These are phyloP conservation scores for Metarhizium brunneum DNA, from an alignment of 2,329 filamentous ascomycete genomes.

Conservation along the genomic window DNA sequence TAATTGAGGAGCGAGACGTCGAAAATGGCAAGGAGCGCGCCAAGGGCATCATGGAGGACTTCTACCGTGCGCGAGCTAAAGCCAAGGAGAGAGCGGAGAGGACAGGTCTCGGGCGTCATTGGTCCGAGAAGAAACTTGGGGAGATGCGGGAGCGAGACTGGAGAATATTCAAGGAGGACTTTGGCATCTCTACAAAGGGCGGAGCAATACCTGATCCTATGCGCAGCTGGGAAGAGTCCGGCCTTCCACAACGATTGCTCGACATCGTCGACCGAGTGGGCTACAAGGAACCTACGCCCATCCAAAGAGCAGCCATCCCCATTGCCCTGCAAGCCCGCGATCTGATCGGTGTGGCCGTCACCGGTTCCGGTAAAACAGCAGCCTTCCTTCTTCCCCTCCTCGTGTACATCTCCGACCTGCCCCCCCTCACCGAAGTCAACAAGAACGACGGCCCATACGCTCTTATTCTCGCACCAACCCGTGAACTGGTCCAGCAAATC, in stretches of 20 bases:
- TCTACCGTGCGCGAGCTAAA: slow-evolving; percentile 51
- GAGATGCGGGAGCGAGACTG: slow-evolving; percentile 98
- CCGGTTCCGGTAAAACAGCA: slow-evolving; percentile 96
- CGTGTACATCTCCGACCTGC: slow-evolving; percentile 88
- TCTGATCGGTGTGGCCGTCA: slow-evolving; percentile 96
- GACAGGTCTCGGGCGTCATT: slow-evolving; percentile 80
- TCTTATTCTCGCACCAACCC: slow-evolving; percentile 92
- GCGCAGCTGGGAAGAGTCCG: slow-evolving; percentile 85
- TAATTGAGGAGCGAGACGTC: slow-evolving; percentile 64
- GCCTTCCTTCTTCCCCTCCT: slow-evolving; percentile 87
- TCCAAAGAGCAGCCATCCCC: slow-evolving; percentile 90
- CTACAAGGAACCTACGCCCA: slow-evolving; percentile 83
- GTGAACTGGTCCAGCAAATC: slow-evolving; percentile 96
- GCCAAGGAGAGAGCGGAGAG: slow-evolving; percentile 64
- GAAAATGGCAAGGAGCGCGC: slow-evolving; percentile 72
- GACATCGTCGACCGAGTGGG: slow-evolving; percentile 77
- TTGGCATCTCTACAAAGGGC: slow-evolving; percentile 91
- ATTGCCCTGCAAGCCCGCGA: slow-evolving; percentile 89
- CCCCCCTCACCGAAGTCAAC: slow-evolving; percentile 71
- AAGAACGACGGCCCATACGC: slow-evolving; percentile 95
- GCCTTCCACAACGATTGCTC: slow-evolving; percentile 65
- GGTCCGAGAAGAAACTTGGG: slow-evolving; percentile 84
- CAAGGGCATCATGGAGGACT: slow-evolving; percentile 71
- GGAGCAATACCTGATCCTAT: slow-evolving; percentile 90
- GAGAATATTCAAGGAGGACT: slow-evolving; percentile 99